Percentiles rank a stretch among this genome's conserved stretches.
These are phyloP conservation scores for Climacium dendroides DNA, from an alignment of 225 moss, liverwort and hornwort species.

Conservation along the genomic window DNA sequence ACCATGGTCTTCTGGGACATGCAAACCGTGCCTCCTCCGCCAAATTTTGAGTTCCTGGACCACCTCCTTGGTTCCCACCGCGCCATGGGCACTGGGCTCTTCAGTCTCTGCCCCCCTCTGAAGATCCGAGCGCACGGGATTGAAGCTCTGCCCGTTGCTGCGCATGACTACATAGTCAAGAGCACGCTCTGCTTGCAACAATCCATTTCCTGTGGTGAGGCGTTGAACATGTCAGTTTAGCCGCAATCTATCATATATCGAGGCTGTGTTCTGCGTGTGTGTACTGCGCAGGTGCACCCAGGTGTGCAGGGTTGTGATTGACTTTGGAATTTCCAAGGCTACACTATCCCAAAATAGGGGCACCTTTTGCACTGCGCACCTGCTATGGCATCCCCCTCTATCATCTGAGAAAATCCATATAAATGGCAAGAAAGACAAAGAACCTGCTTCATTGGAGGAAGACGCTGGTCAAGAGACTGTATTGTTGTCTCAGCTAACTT, in stretches of 20 bases:
- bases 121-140: slow-evolving; percentile 25
- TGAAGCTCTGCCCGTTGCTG: background rate
- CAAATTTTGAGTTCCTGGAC: background rate
- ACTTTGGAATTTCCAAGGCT: background rate
- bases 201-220: slow-evolving; percentile 24
- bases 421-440: background rate
- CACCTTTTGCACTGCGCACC: background rate
- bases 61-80: slow-evolving; percentile 14
- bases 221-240: background rate
- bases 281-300: background rate
- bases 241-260: background rate
- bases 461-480: background rate
- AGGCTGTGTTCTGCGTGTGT: background rate
- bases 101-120: slow-evolving; percentile 12
- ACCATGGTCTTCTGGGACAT: slow-evolving; percentile 33
- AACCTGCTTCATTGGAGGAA: background rate
- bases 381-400: background rate
- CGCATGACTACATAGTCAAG: slow-evolving; percentile 4
- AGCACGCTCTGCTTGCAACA: slow-evolving; percentile 16
- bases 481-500: background rate
- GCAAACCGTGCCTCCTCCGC: slow-evolving; percentile 11
- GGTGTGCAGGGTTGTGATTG: background rate
- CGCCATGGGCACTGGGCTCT: slow-evolving; percentile 6
- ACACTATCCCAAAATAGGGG: background rate
- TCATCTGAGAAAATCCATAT: background rate